Percentiles rank a stretch among this genome's conserved stretches.
Conservation (phyloP, 345 rosid species). For the Combretum micranthum region DNA sequence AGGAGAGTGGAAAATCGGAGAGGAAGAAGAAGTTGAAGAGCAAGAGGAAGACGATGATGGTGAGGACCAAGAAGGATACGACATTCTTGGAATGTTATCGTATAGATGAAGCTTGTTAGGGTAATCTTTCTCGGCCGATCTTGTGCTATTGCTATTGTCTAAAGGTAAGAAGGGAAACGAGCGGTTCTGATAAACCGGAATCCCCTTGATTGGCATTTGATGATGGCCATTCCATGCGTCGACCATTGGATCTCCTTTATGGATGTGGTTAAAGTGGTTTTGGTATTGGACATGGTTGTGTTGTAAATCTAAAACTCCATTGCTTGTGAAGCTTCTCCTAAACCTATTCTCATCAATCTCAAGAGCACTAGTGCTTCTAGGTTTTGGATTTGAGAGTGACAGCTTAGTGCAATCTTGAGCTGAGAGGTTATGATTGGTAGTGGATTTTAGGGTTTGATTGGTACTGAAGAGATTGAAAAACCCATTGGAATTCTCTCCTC, state of each 20-base stretch:
- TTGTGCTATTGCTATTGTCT: slow-evolving; percentile 9
- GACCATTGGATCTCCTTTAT: slow-evolving; percentile 22
- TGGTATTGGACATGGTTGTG: slow-evolving; percentile 10
- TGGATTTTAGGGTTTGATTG: slow-evolving; percentile 12
- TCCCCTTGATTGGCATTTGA: slow-evolving; percentile 66
- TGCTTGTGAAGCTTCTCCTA: too few species aligned
- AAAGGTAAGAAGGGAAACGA: slow-evolving; percentile 40
- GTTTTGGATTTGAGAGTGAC: slow-evolving; percentile 33
- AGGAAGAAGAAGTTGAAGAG: too few species aligned
- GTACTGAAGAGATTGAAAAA: slow-evolving; percentile 2
- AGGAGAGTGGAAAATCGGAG: slow-evolving; percentile 5
- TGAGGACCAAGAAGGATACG: slow-evolving; percentile 26
- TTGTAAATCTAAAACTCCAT: slow-evolving; percentile 6
- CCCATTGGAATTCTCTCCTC: slow-evolving; percentile 7
- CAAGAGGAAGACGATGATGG: slow-evolving; percentile 5
- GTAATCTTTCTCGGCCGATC: slow-evolving; percentile 23
- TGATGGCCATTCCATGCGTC: slow-evolving; percentile 26
- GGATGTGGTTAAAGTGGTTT: slow-evolving; percentile 12
- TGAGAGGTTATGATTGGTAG: slow-evolving; percentile 10
- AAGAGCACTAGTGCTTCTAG: background rate
- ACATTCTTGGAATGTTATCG: slow-evolving; percentile 22
- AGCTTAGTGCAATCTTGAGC: slow-evolving; percentile 31
- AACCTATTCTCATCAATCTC: too few species aligned
- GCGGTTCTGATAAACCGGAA: slow-evolving; percentile 74
- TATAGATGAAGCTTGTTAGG: too few species aligned